phyloP scores from a whole-genome alignment of 2,329 filamentous ascomycete genomes.

The Chaetomium sp. region DNA sequence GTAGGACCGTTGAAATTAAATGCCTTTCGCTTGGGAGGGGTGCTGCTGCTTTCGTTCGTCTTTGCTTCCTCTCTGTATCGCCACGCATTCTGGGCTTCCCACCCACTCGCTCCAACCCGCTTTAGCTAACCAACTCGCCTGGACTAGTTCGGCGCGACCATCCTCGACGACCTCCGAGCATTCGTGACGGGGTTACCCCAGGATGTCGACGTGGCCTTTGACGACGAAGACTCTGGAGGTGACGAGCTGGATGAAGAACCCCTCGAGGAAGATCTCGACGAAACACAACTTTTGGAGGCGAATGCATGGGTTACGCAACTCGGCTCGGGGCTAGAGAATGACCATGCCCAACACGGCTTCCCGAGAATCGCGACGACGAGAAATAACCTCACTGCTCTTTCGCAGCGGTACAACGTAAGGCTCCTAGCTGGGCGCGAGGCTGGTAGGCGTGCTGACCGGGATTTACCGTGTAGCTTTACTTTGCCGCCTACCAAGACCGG shows the following conservation, averaged over 20 bases:
- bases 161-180: conserved; percentile 31
- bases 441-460: conserved; percentile 1
- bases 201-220: conserved; percentile 23
- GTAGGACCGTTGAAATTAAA: background rate
- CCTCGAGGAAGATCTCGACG: conserved; percentile 14
- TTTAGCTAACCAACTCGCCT: background rate
- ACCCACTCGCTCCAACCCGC: background rate
- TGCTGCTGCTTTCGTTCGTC: too few relatives aligned
- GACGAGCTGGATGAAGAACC: conserved; percentile 24
- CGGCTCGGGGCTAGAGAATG: background rate
- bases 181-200: conserved; percentile 24
- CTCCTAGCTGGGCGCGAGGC: background rate
- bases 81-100: background rate
- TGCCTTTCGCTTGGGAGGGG: too few relatives aligned
- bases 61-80: background rate
- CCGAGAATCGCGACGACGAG: conserved; percentile 42
- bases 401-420: conserved; percentile 58
- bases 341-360: conserved; percentile 26
- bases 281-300: too few relatives aligned
- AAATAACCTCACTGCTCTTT: conserved; percentile 60
- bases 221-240: conserved; percentile 22
- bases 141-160: conserved; percentile 31
- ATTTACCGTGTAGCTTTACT: conserved; percentile 55
- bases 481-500: conserved; percentile 58
- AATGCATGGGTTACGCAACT: background rate